Evolutionary conservation across 345 rosid genomes (phyloP).

Genomic region (Hibiscus tridactylites): DNA sequence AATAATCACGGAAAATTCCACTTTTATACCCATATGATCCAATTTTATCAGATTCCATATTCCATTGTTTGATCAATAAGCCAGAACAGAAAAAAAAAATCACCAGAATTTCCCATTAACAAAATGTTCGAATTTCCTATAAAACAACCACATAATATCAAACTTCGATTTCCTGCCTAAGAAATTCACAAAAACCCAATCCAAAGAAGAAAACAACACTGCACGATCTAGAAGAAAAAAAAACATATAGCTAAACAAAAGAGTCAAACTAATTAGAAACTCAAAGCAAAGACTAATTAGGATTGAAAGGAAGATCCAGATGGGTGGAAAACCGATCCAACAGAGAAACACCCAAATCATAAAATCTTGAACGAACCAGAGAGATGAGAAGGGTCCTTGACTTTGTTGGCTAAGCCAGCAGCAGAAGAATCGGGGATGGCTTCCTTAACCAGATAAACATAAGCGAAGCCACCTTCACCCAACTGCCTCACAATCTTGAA

Average conservation of each 20-base stretch:
- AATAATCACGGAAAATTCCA: not conserved
- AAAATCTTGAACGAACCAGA: constrained; percentile 41
- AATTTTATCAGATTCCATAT: not conserved
- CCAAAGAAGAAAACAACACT: constrained; percentile 2
- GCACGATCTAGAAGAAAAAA: not conserved
- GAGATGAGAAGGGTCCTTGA: constrained; percentile 83
- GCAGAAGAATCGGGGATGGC: constrained; percentile 48
- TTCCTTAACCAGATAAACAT: constrained; percentile 78
- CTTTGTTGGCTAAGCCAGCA: constrained; percentile 67
- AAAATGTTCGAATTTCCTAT: not conserved
- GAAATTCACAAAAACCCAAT: not conserved
- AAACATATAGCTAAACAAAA: not conserved
- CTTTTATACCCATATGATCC: not conserved
- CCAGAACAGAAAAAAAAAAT: not conserved
- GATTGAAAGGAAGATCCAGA: not conserved
- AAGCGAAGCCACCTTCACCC: constrained; percentile 97
- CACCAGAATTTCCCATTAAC: not conserved
- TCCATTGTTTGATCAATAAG: not conserved
- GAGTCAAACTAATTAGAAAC: not conserved
- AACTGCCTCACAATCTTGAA: constrained; percentile 87
- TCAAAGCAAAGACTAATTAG: not conserved
- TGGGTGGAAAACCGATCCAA: not conserved
- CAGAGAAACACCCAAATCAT: not conserved
- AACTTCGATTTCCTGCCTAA: not conserved
- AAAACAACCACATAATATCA: constrained; percentile 1